Evolutionary conservation across 192 early-diverging fungal genomes (phyloP).

Genomic region (Rhizophagus clarus): DNA sequence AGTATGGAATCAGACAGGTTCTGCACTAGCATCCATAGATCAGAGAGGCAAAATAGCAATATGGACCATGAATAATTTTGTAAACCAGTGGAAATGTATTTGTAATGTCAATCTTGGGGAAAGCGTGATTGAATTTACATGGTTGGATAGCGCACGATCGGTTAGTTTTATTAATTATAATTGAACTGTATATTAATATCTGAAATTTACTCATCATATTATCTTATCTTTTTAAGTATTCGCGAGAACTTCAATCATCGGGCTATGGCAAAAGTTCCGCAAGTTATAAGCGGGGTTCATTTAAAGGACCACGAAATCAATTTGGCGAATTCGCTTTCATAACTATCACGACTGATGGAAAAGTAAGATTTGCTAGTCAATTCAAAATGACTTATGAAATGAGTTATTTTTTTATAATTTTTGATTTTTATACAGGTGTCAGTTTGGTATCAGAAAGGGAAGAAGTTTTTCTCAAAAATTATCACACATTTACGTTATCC

Average conservation of each 20-base stretch:
- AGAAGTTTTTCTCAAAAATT: constrained; percentile 10
- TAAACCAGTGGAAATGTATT: constrained; percentile 22
- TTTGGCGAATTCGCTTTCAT: constrained; percentile 26
- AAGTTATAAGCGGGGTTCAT: constrained; percentile 11
- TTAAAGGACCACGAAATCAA: constrained; percentile 27
- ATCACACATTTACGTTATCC: background rate
- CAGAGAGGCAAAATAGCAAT: constrained; percentile 11
- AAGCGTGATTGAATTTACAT: constrained; percentile 13
- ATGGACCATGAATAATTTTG: constrained; percentile 29
- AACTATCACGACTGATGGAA: constrained; percentile 21
- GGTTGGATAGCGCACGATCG: constrained; percentile 13
- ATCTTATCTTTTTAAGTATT: background rate
- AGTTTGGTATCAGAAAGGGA: constrained; percentile 9
- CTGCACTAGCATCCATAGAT: constrained; percentile 24
- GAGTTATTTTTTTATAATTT: background rate
- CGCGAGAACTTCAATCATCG: background rate
- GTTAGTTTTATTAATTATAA: constrained; percentile 6
- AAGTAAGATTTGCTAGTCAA: constrained; percentile 4
- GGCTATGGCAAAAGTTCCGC: background rate
- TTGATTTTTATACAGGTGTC: background rate
- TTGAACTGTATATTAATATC: too few relatives aligned
- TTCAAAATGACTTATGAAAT: background rate
- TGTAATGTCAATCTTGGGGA: constrained; percentile 19
- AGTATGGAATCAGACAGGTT: constrained; percentile 23
- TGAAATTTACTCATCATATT: too few relatives aligned